Base-by-base conservation (phyloP, 306 rosid genomes). In the Quercus gilva region DNA sequence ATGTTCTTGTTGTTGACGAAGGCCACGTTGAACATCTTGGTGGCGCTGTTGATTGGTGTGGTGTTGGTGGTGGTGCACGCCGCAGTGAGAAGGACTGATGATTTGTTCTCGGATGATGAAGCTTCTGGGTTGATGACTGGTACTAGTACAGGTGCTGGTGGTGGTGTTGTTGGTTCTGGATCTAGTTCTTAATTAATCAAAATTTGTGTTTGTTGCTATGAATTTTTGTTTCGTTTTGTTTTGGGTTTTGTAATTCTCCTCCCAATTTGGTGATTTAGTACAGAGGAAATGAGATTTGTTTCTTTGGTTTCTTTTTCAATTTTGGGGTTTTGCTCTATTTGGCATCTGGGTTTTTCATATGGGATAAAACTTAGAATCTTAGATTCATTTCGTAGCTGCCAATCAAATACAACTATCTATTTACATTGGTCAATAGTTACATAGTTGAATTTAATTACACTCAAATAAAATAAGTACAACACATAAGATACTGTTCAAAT, bases 1-100 rank as follows among this genome's bases (percentile, higher is more conserved):
- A 90, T 77, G 12, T 35, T 89, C n/a, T 70, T 94, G 88, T 80
- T 94, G 28, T 75, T 92, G 69, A 92, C 99, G 0, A 69, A 82
- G 52, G 97, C 92, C 11, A 90, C 97, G 29, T 33, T 71, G 17
- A 90, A 94, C 26, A 85, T 94, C 12, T 11, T 90, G 29, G 83
- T 67, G 51, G 72, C 72, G 52, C 72, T 67, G 52, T 19, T 35
- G 72, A 67, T 67, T n/a, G 72, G 49, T 1, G 72, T 2, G 52
- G 72, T 67, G 28, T 0, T 67, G 2, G 52, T 67, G 52, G 20
- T 67, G 25, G 15, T 35, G 15, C 72, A 67, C 72, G 72, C 72
- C 1, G 26, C 25, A 4, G 14, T 35, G 52, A 19, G 52, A 45
- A 33, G 11, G 52, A 67, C 72, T 23, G 72, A 67, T 23, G 72